Evolutionary conservation across 805 yeast genomes (phyloP).

Genomic region (Yamadazyma takamatsuzukensis): DNA sequence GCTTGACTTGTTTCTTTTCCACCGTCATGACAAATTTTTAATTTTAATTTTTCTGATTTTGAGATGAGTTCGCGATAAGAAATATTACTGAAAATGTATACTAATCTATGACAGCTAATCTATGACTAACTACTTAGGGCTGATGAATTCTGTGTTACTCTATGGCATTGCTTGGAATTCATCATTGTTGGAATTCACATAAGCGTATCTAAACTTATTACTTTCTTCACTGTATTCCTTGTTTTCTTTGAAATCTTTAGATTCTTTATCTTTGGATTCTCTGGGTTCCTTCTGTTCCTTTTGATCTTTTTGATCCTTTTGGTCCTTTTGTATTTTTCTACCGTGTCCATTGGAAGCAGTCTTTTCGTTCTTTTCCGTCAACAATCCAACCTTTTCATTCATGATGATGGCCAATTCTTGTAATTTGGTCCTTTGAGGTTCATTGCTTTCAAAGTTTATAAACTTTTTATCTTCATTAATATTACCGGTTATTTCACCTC

Average conservation of each 20-base stretch:
- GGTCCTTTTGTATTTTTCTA: slow-evolving; percentile 35
- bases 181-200: slow-evolving; percentile 41
- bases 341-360: slow-evolving; percentile 72
- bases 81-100: too few relatives aligned
- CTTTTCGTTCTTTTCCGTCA: slow-evolving; percentile 83
- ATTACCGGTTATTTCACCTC: slow-evolving; percentile 72
- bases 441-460: slow-evolving; percentile 62
- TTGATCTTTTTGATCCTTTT: slow-evolving; percentile 33
- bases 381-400: slow-evolving; percentile 74
- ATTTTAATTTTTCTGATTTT: too few relatives aligned
- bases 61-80: too few relatives aligned
- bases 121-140: too few relatives aligned
- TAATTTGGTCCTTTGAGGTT: slow-evolving; percentile 76
- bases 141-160: slow-evolving; percentile 5
- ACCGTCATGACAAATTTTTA: slow-evolving; percentile 8
- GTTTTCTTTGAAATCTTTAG: slow-evolving; percentile 5
- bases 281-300: slow-evolving; percentile 27
- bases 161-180: slow-evolving; percentile 32
- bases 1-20: slow-evolving; percentile 13
- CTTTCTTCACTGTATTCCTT: slow-evolving; percentile 24
- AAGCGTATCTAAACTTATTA: slow-evolving; percentile 43
- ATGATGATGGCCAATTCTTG: slow-evolving; percentile 84
- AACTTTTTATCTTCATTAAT: slow-evolving; percentile 69
- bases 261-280: slow-evolving; percentile 29
- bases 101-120: too few relatives aligned